Evolutionary conservation across 2,329 filamentous ascomycete genomes (phyloP), one percentile per base, ranked within the genome.

Genomic region (Fusarium sp.): DNA sequence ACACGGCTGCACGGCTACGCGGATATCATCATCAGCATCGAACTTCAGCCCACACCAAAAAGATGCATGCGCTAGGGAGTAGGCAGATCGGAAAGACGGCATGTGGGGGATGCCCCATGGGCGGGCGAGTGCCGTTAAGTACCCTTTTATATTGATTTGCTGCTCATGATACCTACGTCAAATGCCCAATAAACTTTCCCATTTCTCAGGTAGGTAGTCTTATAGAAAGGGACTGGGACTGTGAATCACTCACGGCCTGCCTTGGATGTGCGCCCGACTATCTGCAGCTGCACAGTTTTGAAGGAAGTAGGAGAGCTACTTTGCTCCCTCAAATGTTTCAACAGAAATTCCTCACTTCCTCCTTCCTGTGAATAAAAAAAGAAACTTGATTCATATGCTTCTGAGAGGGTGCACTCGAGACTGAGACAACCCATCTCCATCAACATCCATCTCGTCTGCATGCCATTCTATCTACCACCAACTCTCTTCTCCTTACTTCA

Each of bases 31-130:
- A 58, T 67, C 57, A 61, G 52, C 69, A 67, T 52, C 56, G 60
- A 64, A 53, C 58, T 62, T 54, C 49, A 73, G 64, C 60, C 49
- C 62, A 56, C 53, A 52, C 47, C 43, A 58, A 42, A 32, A 53
- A 18, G 49, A 57, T 43, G 47, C 46, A 60, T 32, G 52, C 46
- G 60, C 56, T 42, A 44, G 32, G 37, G 61, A 52, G 57, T 50
- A 63, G 57, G 57, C 47, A 65, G 57, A 42, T 43, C 65, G 73
- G 70, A 74, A 60, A 75, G 52, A 67, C 69, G 66, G 69, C 50
- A 73, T 71, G 72, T 73, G 72, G 67, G 37, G 60, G 53, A 63
- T 42, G 50, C 50, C 50, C 50, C 50, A 30, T 15, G 54, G 33
- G 53, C 46, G 49, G 52, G 13, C 25, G 47, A 18, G 47, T 56